Evolutionary conservation across 176 grass and related monocot species (phyloP).

Genomic region (Phoenix roebelenii): DNA sequence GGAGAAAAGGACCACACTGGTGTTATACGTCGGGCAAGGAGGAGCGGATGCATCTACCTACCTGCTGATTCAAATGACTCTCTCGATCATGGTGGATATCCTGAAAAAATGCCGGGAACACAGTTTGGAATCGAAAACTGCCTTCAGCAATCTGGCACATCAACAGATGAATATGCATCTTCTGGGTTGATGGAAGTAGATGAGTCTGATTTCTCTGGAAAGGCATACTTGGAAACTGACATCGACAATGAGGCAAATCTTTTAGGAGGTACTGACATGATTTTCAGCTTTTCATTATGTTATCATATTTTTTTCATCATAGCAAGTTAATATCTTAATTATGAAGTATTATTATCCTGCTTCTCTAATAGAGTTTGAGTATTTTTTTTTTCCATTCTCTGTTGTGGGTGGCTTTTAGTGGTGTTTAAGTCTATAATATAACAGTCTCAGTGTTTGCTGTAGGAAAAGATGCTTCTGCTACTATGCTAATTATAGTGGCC

Average conservation of each 20-base stretch:
- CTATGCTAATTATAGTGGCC: no score
- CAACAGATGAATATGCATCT: conserved; percentile 56
- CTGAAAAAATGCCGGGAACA: conserved; percentile 30
- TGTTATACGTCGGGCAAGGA: conserved; percentile 33
- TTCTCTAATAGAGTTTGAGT: no score
- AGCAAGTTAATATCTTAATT: conserved; percentile 1
- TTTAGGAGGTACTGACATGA: conserved; percentile 43
- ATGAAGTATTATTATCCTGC: no score
- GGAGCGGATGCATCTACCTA: conserved; percentile 43
- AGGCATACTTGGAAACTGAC: conserved; percentile 60
- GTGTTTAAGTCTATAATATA: no score
- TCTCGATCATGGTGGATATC: conserved; percentile 39
- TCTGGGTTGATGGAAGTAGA: conserved; percentile 51
- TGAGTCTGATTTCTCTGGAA: conserved; percentile 50
- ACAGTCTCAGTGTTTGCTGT: no score
- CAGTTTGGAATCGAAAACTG: conserved; percentile 61
- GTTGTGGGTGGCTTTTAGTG: no score
- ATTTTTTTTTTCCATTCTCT: no score
- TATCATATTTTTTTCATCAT: background rate
- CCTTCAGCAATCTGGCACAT: conserved; percentile 45
- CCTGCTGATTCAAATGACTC: conserved; percentile 71
- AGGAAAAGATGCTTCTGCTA: no score
- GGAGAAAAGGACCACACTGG: conserved; percentile 33
- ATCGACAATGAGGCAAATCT: conserved; percentile 60
- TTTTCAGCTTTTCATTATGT: background rate